phyloP scores from a whole-genome alignment of 2,329 filamentous ascomycete species.

The Didymella arachidicola region DNA sequence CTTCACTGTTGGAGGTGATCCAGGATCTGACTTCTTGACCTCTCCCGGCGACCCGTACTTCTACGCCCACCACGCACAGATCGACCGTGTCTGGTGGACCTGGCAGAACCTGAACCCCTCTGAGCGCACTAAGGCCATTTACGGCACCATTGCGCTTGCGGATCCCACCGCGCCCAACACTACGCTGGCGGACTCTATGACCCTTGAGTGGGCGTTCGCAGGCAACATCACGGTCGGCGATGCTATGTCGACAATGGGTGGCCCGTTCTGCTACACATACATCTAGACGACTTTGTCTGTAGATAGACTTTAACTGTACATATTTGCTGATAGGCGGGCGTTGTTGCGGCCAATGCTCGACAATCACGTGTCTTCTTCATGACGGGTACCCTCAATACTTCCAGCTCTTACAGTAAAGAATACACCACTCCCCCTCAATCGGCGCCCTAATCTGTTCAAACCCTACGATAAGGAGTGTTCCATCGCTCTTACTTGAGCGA shows the following conservation, averaged over 20 bases:
- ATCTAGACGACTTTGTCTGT: conserved; percentile 25
- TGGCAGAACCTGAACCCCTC: conserved; percentile 57
- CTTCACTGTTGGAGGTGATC: conserved; percentile 55
- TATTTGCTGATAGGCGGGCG: neutral
- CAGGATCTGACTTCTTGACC: conserved; percentile 55
- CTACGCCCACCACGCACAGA: conserved; percentile 48
- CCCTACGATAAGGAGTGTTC: too few species aligned
- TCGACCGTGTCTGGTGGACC: conserved; percentile 59
- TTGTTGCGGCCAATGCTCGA: too few species aligned
- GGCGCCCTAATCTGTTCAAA: too few species aligned
- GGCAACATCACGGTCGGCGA: conserved; percentile 48
- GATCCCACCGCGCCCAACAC: conserved; percentile 54
- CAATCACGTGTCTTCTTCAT: neutral
- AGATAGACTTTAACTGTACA: conserved; percentile 11
- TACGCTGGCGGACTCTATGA: conserved; percentile 55
- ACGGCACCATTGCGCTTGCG: conserved; percentile 54
- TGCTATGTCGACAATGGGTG: conserved; percentile 55
- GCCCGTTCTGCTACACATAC: conserved; percentile 59
- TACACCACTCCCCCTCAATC: too few species aligned
- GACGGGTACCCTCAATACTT: neutral
- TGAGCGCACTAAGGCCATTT: conserved; percentile 50
- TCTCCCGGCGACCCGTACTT: conserved; percentile 43
- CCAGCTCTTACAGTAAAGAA: too few species aligned
- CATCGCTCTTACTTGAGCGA: too few species aligned
- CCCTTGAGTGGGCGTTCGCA: conserved; percentile 50